These are phyloP conservation scores for Pseudopithomyces chartarum DNA, from an alignment of 2,329 filamentous ascomycete species.

Conservation along the genomic window DNA sequence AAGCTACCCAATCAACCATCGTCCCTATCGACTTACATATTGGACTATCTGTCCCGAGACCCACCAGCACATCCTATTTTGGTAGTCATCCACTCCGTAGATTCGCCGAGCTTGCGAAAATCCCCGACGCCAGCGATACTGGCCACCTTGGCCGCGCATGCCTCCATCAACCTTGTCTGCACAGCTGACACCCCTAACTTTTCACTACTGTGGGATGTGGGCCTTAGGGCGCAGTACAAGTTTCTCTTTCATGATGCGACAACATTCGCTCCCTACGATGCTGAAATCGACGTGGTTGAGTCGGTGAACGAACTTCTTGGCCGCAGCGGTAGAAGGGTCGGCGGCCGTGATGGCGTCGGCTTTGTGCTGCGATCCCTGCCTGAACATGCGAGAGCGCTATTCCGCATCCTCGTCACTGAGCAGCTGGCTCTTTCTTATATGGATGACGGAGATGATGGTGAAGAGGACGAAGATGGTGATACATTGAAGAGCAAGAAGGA, in stretches of 20 bases:
- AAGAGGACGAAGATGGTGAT: slow-evolving; percentile 23
- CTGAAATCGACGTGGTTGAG: slow-evolving; percentile 84
- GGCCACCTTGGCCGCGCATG: slow-evolving; percentile 75
- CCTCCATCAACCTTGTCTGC: slow-evolving; percentile 72
- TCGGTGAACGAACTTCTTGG: slow-evolving; percentile 88
- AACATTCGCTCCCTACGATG: slow-evolving; percentile 76
- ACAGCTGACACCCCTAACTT: slow-evolving; percentile 90
- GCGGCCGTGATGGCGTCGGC: slow-evolving; percentile 87
- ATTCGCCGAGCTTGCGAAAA: slow-evolving; percentile 76
- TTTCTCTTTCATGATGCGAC: slow-evolving; percentile 94
- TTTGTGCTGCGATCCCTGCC: slow-evolving; percentile 90
- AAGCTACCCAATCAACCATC: slow-evolving; percentile 68
- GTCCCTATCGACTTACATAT: slow-evolving; percentile 70
- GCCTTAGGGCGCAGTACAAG: slow-evolving; percentile 79
- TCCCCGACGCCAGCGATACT: slow-evolving; percentile 72
- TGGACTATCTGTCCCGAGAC: slow-evolving; percentile 61
- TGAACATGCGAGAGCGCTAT: slow-evolving; percentile 88
- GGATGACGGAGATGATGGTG: slow-evolving; percentile 40
- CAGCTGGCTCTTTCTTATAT: slow-evolving; percentile 71
- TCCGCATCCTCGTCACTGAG: slow-evolving; percentile 82
- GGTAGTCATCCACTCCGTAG: slow-evolving; percentile 84
- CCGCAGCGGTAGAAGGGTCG: slow-evolving; percentile 76
- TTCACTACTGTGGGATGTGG: slow-evolving; percentile 85
- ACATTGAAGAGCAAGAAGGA: slow-evolving; percentile 32
- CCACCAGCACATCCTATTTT: slow-evolving; percentile 57